These are phyloP conservation scores for Herpetomonas tarakana DNA, from an alignment of 208 protist genomes.

Conservation along the genomic window DNA sequence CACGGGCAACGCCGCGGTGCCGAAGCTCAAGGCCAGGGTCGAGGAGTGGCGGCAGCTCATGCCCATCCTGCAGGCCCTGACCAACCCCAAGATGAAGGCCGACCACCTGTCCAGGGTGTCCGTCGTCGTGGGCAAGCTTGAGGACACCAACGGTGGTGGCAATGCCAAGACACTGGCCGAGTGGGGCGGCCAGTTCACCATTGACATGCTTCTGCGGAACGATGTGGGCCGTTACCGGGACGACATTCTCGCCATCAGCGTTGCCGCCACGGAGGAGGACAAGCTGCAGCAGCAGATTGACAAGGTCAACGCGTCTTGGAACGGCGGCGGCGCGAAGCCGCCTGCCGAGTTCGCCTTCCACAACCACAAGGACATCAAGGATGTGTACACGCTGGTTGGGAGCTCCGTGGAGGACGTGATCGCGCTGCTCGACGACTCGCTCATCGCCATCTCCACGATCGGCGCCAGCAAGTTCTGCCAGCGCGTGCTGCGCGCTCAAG, in stretches of 20 bases:
- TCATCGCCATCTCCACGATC: slow-evolving; percentile 92
- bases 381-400: slow-evolving; percentile 90
- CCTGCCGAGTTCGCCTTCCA: slow-evolving; percentile 92
- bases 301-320: slow-evolving; percentile 93
- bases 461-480: slow-evolving; percentile 91
- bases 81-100: slow-evolving; percentile 91
- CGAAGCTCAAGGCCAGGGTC: slow-evolving; percentile 78
- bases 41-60: slow-evolving; percentile 93
- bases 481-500: slow-evolving; percentile 86
- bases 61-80: slow-evolving; percentile 91
- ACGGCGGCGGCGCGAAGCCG: slow-evolving; percentile 89
- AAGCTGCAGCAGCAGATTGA: slow-evolving; percentile 96
- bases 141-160: slow-evolving; percentile 61
- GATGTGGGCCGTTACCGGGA: slow-evolving; percentile 86
- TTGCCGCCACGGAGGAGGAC: slow-evolving; percentile 95
- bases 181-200: slow-evolving; percentile 78
- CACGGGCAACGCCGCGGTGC: slow-evolving; percentile 76
- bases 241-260: slow-evolving; percentile 91
- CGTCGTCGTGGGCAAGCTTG: slow-evolving; percentile 62
- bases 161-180: slow-evolving; percentile 63
- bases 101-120: slow-evolving; percentile 82
- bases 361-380: slow-evolving; percentile 93
- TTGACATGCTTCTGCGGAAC: slow-evolving; percentile 88
- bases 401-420: slow-evolving; percentile 93
- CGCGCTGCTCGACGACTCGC: slow-evolving; percentile 91